Percentiles rank a stretch among this genome's conserved stretches.
Evolutionary conservation across 805 yeast genomes (phyloP).

Genomic region (Wickerhamiella australiensis): DNA sequence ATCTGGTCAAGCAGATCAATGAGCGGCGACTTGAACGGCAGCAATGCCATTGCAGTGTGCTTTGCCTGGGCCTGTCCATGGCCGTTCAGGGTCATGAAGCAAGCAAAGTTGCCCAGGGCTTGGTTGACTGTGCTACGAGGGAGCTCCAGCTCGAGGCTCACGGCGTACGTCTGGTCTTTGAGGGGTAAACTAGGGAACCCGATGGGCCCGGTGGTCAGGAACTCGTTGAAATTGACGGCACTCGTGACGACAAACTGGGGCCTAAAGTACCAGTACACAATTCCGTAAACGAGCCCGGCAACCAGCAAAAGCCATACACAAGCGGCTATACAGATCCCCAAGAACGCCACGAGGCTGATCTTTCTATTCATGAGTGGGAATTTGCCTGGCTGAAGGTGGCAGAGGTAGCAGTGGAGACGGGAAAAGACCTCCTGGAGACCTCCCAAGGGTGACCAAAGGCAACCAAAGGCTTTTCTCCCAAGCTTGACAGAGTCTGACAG

Average conservation of each 20-base stretch:
- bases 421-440: too few species aligned
- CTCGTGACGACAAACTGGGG: conserved; percentile 16
- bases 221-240: conserved; percentile 14
- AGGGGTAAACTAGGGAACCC: conserved; percentile 15
- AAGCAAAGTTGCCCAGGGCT: conserved; percentile 28
- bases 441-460: too few species aligned
- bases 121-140: conserved; percentile 26
- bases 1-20: conserved; percentile 24
- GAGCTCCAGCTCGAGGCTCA: conserved; percentile 23
- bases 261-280: conserved; percentile 11
- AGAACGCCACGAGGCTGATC: conserved; percentile 6
- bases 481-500: too few species aligned
- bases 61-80: conserved; percentile 8
- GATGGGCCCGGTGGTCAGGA: neutral
- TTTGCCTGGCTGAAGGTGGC: too few species aligned
- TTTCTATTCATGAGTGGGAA: neutral
- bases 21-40: conserved; percentile 25
- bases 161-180: conserved; percentile 22
- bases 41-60: conserved; percentile 23
- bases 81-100: conserved; percentile 19
- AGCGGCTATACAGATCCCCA: conserved; percentile 9
- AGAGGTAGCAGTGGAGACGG: too few species aligned
- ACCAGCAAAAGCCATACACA: conserved; percentile 5
- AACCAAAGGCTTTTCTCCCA: too few species aligned
- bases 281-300: conserved; percentile 5